Percentiles rank a stretch among this genome's conserved stretches.
Evolutionary conservation across 2,329 filamentous ascomycete species (phyloP).

Genomic region (Coniochaeta sp.): DNA sequence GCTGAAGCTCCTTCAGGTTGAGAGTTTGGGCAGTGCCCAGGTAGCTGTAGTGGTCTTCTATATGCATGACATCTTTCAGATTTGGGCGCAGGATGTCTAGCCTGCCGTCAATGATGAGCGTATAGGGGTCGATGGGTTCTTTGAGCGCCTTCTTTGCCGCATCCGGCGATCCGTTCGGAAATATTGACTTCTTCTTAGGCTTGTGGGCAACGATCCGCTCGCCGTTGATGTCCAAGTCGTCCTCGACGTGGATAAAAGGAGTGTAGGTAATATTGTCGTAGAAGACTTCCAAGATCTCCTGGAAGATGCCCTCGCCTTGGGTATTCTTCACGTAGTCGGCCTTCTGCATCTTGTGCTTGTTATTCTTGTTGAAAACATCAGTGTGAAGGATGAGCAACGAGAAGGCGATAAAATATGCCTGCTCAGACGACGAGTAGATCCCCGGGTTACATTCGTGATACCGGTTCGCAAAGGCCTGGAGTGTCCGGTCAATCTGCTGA

Average conservation of each 20-base stretch:
- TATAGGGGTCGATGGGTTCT: slow-evolving; percentile 92
- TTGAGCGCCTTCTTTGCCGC: slow-evolving; percentile 57
- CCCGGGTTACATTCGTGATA: slow-evolving; percentile 98
- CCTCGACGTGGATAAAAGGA: slow-evolving; percentile 95
- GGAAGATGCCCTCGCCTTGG: slow-evolving; percentile 81
- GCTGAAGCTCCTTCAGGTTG: slow-evolving; percentile 75
- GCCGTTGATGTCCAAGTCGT: slow-evolving; percentile 73
- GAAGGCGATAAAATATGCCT: slow-evolving; percentile 98
- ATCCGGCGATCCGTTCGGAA: slow-evolving; percentile 59
- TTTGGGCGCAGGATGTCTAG: slow-evolving; percentile 76
- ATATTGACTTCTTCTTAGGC: slow-evolving; percentile 60
- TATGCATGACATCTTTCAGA: slow-evolving; percentile 82
- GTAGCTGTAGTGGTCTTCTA: slow-evolving; percentile 90
- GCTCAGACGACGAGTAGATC: slow-evolving; percentile 82
- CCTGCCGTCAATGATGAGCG: slow-evolving; percentile 84
- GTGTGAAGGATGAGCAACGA: slow-evolving; percentile 94
- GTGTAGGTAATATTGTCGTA: slow-evolving; percentile 99
- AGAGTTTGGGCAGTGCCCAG: slow-evolving; percentile 67
- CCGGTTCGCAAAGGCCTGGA: slow-evolving; percentile 90
- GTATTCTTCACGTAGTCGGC: slow-evolving; percentile 93
- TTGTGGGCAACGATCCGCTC: slow-evolving; percentile 66
- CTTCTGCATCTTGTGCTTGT: slow-evolving; percentile 98
- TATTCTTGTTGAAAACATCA: slow-evolving; percentile 99
- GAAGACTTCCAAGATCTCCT: slow-evolving; percentile 90
- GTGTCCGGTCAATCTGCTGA: slow-evolving; percentile 90